Conservation (phyloP, 306 rosid genomes). For the Ormosia emarginata region DNA sequence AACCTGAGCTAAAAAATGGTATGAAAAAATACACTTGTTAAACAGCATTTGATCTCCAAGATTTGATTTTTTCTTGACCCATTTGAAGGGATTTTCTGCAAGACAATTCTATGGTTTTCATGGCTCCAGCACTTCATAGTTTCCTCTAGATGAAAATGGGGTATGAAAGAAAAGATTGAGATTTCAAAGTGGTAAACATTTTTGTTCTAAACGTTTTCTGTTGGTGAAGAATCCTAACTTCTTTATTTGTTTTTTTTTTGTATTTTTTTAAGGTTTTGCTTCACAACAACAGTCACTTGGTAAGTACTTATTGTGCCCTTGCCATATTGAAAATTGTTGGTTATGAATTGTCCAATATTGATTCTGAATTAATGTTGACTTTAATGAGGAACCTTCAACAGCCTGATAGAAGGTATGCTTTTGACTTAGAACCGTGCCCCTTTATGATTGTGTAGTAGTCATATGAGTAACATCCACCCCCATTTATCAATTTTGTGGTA, state of each 20-base stretch:
- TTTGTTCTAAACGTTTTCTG: background rate
- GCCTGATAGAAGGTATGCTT: slow-evolving; percentile 87
- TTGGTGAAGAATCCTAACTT: background rate
- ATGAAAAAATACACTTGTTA: slow-evolving; percentile 5
- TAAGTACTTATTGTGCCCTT: slow-evolving; percentile 85
- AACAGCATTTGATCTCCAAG: background rate
- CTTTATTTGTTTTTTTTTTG: background rate
- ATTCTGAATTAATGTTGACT: slow-evolving; percentile 43
- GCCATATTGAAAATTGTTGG: slow-evolving; percentile 81
- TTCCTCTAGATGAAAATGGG: slow-evolving; percentile 62
- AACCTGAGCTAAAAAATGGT: slow-evolving; percentile 46
- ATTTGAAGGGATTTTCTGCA: slow-evolving; percentile 38
- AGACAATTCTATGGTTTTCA: slow-evolving; percentile 80
- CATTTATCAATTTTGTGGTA: background rate
- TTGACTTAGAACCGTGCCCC: background rate
- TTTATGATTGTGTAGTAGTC: background rate
- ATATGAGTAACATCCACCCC: background rate
- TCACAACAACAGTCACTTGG: slow-evolving; percentile 75
- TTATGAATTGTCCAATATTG: slow-evolving; percentile 52
- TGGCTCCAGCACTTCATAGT: slow-evolving; percentile 74
- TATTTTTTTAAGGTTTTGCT: slow-evolving; percentile 44
- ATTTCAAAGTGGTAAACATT: background rate
- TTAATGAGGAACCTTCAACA: slow-evolving; percentile 93
- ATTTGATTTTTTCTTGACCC: slow-evolving; percentile 3
- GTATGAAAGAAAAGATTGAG: slow-evolving; percentile 35